Evolutionary conservation across 805 yeast genomes (phyloP), one percentile per base, ranked within the genome.

Genomic region (Lipomyces orientalis): DNA sequence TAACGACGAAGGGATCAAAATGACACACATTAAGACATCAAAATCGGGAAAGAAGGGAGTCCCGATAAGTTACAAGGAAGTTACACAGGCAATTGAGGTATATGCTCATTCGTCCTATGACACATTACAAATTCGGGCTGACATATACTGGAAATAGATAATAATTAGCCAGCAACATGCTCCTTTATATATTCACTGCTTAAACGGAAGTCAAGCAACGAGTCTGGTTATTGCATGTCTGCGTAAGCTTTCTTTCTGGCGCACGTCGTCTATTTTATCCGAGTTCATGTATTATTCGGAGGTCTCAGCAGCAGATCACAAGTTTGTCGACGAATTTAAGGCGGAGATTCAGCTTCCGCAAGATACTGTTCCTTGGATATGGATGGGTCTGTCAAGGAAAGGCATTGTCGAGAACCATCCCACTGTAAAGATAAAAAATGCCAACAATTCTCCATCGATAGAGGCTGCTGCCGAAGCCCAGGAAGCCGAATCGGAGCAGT

Each of bases 171-270:
- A 82, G 31, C 83, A 84, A 22, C 80, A 83, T 70, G 85, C 88
- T 10, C 97, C 98, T 0, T 81, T 90, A 1, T 93, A 90, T 76
- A 77, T 94, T 4, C 97, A 94, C 78, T 94, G 98, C 77, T 80
- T 88, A 33, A 93, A 92, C 75, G 98, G 98, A 0, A 93, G 97
- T 9, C 93, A 91, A 71, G 89, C 91, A 1, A 91, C 97, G 0
- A 86, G 94, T 31, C 80, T 95, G 58, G 87, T 91, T 1, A 85
- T 94, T 31, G 98, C 97, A 3, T 93, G 98, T 76, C 79, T 93
- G 51, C 79, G 99, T 46, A 90, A 90, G 72, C 79, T 90, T 22
- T 90, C 91, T 33, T 87, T 89, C 73, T 95, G 99, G 99, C 88
- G 95, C 9, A 85, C 90, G 6, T 91, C 92, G 2, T 88, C 97